Percentiles rank a stretch among this genome's conserved stretches.
phyloP scores from a whole-genome alignment of 495 filamentous ascomycete genomes.

The Trichoderma gamsii region DNA sequence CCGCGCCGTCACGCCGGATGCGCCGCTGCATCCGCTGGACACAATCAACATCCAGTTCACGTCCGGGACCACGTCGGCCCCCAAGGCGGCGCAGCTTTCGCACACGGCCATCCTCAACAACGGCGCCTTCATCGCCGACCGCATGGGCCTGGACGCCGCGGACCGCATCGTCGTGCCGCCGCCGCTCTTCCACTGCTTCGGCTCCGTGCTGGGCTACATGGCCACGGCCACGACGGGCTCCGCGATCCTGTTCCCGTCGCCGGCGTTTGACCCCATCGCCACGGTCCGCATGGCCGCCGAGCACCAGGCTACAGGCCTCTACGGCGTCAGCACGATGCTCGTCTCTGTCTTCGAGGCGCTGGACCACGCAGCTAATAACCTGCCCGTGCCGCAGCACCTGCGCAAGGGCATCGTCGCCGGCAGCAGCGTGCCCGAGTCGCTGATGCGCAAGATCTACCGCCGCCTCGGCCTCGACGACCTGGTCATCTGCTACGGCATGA shows the following conservation, averaged over 20 bases:
- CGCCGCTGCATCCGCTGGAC: constrained; percentile 56
- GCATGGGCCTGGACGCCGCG: constrained; percentile 67
- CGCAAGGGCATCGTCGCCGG: constrained; percentile 92
- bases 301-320: constrained; percentile 74
- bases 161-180: constrained; percentile 83
- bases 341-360: constrained; percentile 76
- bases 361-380: constrained; percentile 26
- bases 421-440: constrained; percentile 68
- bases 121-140: constrained; percentile 69
- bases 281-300: constrained; percentile 65
- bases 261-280: constrained; percentile 77
- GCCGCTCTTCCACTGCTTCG: constrained; percentile 91
- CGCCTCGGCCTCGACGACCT: constrained; percentile 74
- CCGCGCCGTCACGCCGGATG: constrained; percentile 37
- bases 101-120: constrained; percentile 89
- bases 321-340: constrained; percentile 97
- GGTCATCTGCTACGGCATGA: constrained; percentile 99
- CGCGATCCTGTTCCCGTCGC: constrained; percentile 76
- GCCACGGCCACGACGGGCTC: constrained; percentile 85
- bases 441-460: constrained; percentile 76
- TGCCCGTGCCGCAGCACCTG: constrained; percentile 43
- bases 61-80: constrained; percentile 80
- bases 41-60: constrained; percentile 96
- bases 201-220: constrained; percentile 86
- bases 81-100: constrained; percentile 86